Conservation (phyloP, 1,284 basidiomycete species). For the Fistulina hepatica region DNA sequence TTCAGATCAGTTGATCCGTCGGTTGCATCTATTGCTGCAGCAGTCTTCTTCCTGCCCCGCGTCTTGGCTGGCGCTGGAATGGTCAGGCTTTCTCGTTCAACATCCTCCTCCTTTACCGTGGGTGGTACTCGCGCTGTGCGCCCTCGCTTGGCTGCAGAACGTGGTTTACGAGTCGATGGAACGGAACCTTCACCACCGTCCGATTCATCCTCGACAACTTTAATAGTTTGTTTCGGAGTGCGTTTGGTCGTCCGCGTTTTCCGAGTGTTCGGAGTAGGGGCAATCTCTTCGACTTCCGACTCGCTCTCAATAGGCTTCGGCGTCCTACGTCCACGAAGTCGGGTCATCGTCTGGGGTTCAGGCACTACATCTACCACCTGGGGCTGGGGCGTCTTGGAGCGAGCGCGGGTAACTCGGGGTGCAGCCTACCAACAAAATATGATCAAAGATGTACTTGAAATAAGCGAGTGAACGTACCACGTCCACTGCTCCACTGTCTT, state of each 20-base stretch:
- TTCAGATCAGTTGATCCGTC: background rate
- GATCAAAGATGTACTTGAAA: background rate
- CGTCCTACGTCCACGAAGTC: background rate
- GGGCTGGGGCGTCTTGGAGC: background rate
- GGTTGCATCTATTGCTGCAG: background rate
- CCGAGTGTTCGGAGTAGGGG: background rate
- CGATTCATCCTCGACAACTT: background rate
- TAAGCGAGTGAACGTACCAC: background rate
- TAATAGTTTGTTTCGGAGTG: background rate
- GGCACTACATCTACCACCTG: background rate
- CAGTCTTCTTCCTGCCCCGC: background rate
- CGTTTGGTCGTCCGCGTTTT: background rate
- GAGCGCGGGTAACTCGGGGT: background rate
- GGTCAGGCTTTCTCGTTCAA: background rate
- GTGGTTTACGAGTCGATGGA: background rate
- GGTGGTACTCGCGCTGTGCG: too few relatives aligned
- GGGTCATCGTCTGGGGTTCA: background rate
- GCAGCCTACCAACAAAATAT: background rate
- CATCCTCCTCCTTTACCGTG: background rate
- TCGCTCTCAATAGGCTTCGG: background rate
- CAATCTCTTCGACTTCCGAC: background rate
- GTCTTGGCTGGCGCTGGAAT: background rate
- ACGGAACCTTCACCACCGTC: background rate
- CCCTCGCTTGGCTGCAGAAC: too few relatives aligned
- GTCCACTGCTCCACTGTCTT: background rate